Evolutionary conservation across 805 yeast genomes (phyloP), one percentile per base, ranked within the genome.

Genomic region (Candida incommunis): DNA sequence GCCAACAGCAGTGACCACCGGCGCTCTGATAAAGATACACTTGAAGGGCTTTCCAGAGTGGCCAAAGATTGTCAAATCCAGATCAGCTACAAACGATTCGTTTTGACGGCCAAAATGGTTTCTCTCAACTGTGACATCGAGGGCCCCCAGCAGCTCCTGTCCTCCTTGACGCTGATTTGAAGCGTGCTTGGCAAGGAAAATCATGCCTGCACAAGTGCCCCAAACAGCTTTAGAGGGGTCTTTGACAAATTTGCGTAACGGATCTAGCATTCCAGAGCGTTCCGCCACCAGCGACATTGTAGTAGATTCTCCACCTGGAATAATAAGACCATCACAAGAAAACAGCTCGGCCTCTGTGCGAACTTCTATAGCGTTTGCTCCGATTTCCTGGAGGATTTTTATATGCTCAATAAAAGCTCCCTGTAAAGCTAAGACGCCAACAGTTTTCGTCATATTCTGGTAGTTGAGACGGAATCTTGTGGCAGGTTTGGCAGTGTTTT

Each of bases 161-260:
- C 72, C 70, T 1, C 66, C 68, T 42, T 52, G 49, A 4, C 61
- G 54, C 22, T 69, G 69, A 20, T 76, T 80, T 54, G 75, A 71
- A 15, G 68, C 63, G 29, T 79, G 65, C 45, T 70, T 66, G 4
- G 87, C 71, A 22, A 83, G 64, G 50, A 82, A 69, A 43, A 83
- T 82, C 52, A 83, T 64, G 2, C 94, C 94, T 2, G 94, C 94
- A 61, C 94, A 83, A 1, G 94, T 83, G 0, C 94, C 94, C 94
- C 94, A 83, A 11, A 76, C 71, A 1, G 83, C 78, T 48, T 71
- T 73, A 20, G 64, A 62, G 4, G 70, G 52, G 25, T 55, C 63
- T 42, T 70, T 66, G 22, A 78, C 74, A 57, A 72, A 76, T 11
- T 64, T 56, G 35, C 68, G 60, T 45, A 82, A 62, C 2, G 82